Conservation (phyloP, 192 early-diverging fungal genomes). For the Globomyces pollinis-pini region DNA sequence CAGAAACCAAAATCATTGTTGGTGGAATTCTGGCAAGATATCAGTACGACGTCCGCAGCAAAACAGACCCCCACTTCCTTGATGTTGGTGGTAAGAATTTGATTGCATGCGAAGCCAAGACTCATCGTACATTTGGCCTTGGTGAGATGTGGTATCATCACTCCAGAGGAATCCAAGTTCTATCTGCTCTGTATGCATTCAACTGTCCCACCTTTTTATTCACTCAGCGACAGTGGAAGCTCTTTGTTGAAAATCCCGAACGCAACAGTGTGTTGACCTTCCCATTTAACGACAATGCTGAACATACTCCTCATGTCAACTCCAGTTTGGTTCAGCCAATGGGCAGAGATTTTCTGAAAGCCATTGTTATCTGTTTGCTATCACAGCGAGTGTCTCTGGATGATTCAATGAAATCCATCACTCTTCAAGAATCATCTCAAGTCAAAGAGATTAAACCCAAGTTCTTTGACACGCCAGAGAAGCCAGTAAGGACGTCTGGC, state of each 20-base stretch:
- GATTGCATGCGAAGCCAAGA: neutral
- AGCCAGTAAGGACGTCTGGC: neutral
- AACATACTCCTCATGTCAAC: neutral
- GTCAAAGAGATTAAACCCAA: neutral
- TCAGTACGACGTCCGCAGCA: neutral
- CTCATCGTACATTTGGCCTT: neutral
- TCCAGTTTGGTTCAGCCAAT: conserved; percentile 1
- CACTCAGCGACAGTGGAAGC: neutral
- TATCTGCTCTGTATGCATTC: neutral
- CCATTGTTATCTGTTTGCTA: conserved; percentile 1
- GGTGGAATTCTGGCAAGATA: neutral
- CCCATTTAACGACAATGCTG: neutral
- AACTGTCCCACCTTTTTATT: neutral
- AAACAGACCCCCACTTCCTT: neutral
- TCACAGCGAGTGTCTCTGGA: neutral
- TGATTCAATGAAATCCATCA: neutral
- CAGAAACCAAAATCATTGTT: conserved; percentile 6
- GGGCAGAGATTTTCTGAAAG: neutral
- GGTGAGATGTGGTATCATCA: neutral
- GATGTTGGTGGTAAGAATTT: neutral
- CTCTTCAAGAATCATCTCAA: neutral
- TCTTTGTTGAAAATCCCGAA: conserved; percentile 4
- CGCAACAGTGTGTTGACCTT: neutral
- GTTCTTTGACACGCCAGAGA: neutral
- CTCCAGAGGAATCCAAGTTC: neutral